Evolutionary conservation across 176 grass and related monocot genomes (phyloP).

Genomic region (Otatea glauca): DNA sequence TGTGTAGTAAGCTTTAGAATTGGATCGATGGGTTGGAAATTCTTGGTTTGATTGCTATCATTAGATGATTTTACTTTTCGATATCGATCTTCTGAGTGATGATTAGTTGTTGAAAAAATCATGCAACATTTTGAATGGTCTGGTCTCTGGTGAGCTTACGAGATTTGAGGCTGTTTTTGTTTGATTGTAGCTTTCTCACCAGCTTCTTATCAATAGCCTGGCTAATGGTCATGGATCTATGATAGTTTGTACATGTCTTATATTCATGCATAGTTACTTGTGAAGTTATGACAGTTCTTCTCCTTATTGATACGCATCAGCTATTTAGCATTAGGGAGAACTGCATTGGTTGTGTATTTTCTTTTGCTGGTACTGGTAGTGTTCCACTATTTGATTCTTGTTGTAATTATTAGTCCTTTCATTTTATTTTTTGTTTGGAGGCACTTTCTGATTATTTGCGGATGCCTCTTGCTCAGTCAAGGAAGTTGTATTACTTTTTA

Average conservation of each 20-base stretch:
- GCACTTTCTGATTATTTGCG: background rate
- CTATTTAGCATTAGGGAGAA: background rate
- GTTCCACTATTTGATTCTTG: background rate
- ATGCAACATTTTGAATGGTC: background rate
- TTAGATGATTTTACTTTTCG: background rate
- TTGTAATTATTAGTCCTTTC: background rate
- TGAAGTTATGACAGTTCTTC: background rate
- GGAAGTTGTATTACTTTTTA: background rate
- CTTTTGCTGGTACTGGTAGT: background rate
- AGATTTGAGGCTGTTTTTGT: background rate
- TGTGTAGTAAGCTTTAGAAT: background rate
- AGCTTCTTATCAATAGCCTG: conserved; percentile 10
- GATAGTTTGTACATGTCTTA: background rate
- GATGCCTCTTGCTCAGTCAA: background rate
- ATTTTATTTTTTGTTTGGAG: background rate
- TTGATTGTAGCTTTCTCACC: background rate
- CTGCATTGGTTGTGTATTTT: background rate
- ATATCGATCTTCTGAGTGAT: background rate
- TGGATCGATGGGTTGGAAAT: background rate
- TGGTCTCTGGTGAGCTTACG: background rate
- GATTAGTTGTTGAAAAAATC: background rate
- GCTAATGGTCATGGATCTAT: background rate
- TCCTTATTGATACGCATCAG: background rate
- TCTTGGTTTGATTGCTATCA: background rate
- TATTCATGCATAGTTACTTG: conserved; percentile 19